Base-by-base conservation (phyloP, 2,329 filamentous ascomycete genomes). In the Diaporthe caulivora region DNA sequence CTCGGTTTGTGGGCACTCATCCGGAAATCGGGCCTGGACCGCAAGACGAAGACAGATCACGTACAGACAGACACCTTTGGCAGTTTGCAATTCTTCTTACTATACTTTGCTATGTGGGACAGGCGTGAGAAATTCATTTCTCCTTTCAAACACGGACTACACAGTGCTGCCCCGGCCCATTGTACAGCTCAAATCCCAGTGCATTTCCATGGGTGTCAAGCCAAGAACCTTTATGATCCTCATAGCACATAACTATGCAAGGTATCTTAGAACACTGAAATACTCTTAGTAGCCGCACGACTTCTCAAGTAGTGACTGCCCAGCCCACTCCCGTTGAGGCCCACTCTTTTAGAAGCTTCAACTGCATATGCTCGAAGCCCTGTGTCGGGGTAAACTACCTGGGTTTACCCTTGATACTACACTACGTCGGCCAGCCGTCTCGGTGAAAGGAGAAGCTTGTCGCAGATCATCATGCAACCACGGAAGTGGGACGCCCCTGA, bases 401-500 rank as follows among this genome's bases (percentile, higher is more conserved):
- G 8, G 11, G 5, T 21, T 11, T 40, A n/a, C 55, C 34, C 37
- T 60, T 6, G 7, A 11, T 42, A 10, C 37, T 53, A 53, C 49
- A 53, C 40, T 21, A 18, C 21, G 8, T 62, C 15, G 42, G 57
- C 37, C 57, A 24, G 44, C 15, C 24, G 37, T 62, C 44, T 62
- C 57, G 57, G 57, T 21, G 40, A 62, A 62, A 62, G 57, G 57
- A 37, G 57, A 24, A 60, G 57, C 57, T 42, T 62, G 57, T 24
- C 57, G 37, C 57, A 62, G 24, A 62, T 62, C 57, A 29, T 62
- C 37, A 62, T 62, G 57, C 57, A 44, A 24, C 57, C 57, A 44
- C 57, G 37, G 26, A 37, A 60, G 3, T n/a, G 15, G 37, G 57
- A 60, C n/a, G 37, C 26, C 40, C 42, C 57, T 42, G 13, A 17